These are phyloP conservation scores for Meira miltonrushii DNA, from an alignment of 1,284 basidiomycete species.

Conservation along the genomic window DNA sequence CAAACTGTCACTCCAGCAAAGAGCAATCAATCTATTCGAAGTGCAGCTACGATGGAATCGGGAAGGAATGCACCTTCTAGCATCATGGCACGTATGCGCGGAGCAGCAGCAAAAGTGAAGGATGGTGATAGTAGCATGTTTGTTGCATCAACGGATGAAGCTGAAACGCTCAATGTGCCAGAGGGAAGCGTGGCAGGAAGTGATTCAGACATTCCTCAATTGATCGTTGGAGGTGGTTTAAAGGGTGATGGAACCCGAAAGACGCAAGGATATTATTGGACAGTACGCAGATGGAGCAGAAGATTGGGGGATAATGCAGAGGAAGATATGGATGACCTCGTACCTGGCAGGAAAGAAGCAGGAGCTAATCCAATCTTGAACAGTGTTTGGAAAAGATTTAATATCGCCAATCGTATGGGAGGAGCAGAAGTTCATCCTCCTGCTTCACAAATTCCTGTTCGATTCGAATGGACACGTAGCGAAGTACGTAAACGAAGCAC, in stretches of 20 bases:
- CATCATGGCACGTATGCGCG: background rate
- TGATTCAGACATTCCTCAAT: slow-evolving; percentile 22
- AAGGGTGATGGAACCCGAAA: slow-evolving; percentile 18
- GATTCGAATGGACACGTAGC: slow-evolving; percentile 46
- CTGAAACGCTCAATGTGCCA: background rate
- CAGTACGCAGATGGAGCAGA: slow-evolving; percentile 36
- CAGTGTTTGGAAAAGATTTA: slow-evolving; percentile 43
- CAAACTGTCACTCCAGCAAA: background rate
- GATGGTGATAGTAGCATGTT: background rate
- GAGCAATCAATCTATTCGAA: background rate
- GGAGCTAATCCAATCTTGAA: slow-evolving; percentile 27
- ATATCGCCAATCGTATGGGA: slow-evolving; percentile 30
- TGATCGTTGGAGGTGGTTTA: slow-evolving; percentile 30
- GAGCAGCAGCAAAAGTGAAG: background rate
- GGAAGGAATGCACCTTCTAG: background rate
- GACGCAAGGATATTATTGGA: slow-evolving; percentile 46
- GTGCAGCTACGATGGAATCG: background rate
- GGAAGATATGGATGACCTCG: background rate
- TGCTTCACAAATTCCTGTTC: slow-evolving; percentile 24
- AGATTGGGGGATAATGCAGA: slow-evolving; percentile 9
- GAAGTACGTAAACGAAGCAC: background rate
- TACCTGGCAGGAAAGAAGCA: background rate
- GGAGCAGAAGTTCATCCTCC: slow-evolving; percentile 32
- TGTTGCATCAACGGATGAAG: background rate
- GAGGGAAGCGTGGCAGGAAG: background rate